Evolutionary conservation across 1,284 basidiomycete species (phyloP).

Genomic region (Boletus austroedulis): DNA sequence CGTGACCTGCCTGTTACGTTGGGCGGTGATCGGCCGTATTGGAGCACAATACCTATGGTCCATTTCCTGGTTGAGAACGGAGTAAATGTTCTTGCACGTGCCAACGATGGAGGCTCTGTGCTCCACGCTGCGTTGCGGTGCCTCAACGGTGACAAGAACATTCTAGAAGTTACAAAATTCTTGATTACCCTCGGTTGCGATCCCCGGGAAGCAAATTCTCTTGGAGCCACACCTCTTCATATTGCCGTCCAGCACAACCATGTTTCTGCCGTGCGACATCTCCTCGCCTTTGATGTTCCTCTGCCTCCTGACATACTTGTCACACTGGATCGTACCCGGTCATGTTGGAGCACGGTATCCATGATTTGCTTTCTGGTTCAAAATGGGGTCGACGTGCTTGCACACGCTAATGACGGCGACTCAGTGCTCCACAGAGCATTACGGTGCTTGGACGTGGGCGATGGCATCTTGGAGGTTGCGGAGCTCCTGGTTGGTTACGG

Average conservation of each 20-base stretch:
- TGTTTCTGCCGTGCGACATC: neutral
- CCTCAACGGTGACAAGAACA: too few relatives aligned
- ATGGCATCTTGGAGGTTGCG: neutral
- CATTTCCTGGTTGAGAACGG: neutral
- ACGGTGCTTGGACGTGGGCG: neutral
- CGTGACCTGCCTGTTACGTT: fast-evolving
- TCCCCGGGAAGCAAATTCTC: too few relatives aligned
- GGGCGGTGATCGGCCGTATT: too few relatives aligned
- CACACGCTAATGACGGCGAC: neutral
- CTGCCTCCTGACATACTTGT: neutral
- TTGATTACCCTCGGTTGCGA: neutral
- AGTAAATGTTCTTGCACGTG: neutral
- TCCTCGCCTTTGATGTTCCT: neutral
- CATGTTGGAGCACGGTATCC: neutral
- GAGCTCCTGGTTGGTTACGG: neutral
- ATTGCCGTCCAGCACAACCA: neutral
- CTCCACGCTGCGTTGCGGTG: neutral
- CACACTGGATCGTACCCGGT: neutral
- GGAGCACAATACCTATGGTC: too few relatives aligned
- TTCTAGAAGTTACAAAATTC: neutral
- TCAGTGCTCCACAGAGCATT: neutral
- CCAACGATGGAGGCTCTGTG: neutral
- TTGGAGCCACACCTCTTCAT: neutral
- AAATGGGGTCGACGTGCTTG: neutral
- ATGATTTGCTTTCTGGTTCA: neutral